Evolutionary conservation across 2,329 filamentous ascomycete genomes (phyloP), one percentile per base, ranked within the genome.

Genomic region (Beauveria varroae): DNA sequence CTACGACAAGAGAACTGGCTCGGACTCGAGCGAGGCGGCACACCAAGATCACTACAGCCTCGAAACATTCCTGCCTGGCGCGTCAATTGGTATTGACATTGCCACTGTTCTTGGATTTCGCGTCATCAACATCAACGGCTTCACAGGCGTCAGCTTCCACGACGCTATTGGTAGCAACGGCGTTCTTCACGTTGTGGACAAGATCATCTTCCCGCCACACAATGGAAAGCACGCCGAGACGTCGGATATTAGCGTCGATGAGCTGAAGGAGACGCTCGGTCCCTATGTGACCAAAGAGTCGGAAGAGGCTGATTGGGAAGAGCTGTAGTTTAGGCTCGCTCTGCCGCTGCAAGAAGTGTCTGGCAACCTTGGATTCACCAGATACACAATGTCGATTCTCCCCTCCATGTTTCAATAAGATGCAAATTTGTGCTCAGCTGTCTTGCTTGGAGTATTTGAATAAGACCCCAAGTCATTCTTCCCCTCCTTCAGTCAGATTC

Each of bases 111-210:
- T 84, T n/a, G 84, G 88, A 0, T 86, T 89, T 68, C 84, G 89
- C 57, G 80, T 75, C 5, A 86, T 96, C 64, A 85, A 85, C 70
- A 81, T 96, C 68, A 96, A 96, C 68, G 90, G 86, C 16, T 87
- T 86, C 66, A 78, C 81, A 3, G 78, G 78, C 7, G 88, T 96
- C 1, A 77, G 78, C 0, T 76, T 90, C 7, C 78, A 86, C 64
- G 91, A 96, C 70, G 87, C 80, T 0, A 73, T 95, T 60, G 89
- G 87, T 0, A 83, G 81, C 68, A 90, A 96, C 70, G 93, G 93
- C 37, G 91, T 93, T 16, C 83, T 96, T 43, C 93, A 96, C 61
- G 86, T 93, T 18, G 79, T 95, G 0, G 80, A 82, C 53, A 81
- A 81, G 62, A 85, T 96, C 0, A 75, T 96, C 62, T 85, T 97